Evolutionary conservation across 129 eudicot species (phyloP), one percentile per base, ranked within the genome.

Genomic region (Escallonia herrerae): DNA sequence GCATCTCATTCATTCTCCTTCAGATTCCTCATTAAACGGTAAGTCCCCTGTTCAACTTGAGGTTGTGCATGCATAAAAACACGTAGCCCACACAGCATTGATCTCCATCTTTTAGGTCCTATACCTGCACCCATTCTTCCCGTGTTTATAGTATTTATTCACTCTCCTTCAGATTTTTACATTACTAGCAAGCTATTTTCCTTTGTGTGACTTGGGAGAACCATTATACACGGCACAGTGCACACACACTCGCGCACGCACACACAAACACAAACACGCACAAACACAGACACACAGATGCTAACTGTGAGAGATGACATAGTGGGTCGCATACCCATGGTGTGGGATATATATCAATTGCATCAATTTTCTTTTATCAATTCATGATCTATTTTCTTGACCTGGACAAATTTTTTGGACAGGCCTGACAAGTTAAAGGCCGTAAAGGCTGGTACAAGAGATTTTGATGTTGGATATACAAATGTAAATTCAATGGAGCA

Each of bases 1-100:
- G 72, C 56, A 62, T 83, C 43, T 82, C 98, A 56, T 82, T 86
- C 72, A 70, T 93, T 78, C 83, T 93, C 69, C 81, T 93, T 73
- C 95, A 85, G 77, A 85, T 91, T 60, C 80, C 84, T 77, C 83
- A 71, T 67, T 87, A 77, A 71, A 58, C 39, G 62, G 87, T 82
- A 75, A 87, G 79, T 56, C 65, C 50, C 61, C 71, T 62, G 8
- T 47, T 45, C 49, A 51, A 45, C 60, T 72, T 55, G 9, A 42
- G 15, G 15, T 15, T 3, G 52, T 39, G 13, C 33, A 22, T 44
- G 42, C 8, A 11, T 38, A 13, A 13, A 14, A 33, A 58, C 39
- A 39, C 65, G 47, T 60, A 1, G 33, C 33, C 33, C 33, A 4
- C 4, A 60, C 40, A 64, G 43, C 10, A 58, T 12, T 37, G 55